These are phyloP conservation scores for Rhytidhysteron rufulum DNA, from an alignment of 2,329 filamentous ascomycete species.

Conservation along the genomic window DNA sequence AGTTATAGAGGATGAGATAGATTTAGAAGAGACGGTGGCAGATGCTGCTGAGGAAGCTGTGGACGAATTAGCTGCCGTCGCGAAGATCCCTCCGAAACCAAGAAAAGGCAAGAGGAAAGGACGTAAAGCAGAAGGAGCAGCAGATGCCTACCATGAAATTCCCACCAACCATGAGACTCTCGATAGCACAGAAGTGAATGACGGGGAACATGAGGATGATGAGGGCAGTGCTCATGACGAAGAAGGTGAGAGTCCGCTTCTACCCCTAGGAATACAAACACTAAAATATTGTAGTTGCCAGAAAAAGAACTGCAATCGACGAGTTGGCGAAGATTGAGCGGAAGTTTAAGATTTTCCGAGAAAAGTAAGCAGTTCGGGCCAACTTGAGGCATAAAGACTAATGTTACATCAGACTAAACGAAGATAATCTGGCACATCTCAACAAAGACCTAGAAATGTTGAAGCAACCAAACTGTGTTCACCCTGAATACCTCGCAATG, in stretches of 20 bases:
- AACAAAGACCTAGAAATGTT: constrained; percentile 65
- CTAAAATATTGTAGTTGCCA: constrained; percentile 55
- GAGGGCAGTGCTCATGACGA: constrained; percentile 33
- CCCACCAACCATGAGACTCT: constrained; percentile 62
- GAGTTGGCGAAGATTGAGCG: constrained; percentile 77
- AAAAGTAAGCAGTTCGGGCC: constrained; percentile 54
- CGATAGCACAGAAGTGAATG: constrained; percentile 43
- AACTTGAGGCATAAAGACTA: constrained; percentile 10
- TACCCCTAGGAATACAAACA: not conserved
- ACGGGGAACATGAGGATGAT: constrained; percentile 45
- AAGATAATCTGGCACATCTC: constrained; percentile 78
- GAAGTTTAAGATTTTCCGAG: constrained; percentile 82
- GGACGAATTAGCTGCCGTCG: constrained; percentile 30
- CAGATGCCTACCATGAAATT: constrained; percentile 40
- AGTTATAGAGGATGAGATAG: constrained; percentile 27
- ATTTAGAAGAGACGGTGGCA: constrained; percentile 31
- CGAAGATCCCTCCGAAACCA: constrained; percentile 32
- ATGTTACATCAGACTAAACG: constrained; percentile 65
- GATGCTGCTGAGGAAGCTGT: constrained; percentile 30
- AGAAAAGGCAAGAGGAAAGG: constrained; percentile 43
- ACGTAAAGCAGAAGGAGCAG: constrained; percentile 48
- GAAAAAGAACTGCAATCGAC: constrained; percentile 75
- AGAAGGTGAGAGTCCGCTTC: constrained; percentile 28
- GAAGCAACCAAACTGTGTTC: constrained; percentile 59
- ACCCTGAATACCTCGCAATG: constrained; percentile 89